These are phyloP conservation scores for Musa itinerans DNA, from an alignment of 176 grass and related monocot species.

Conservation along the genomic window DNA sequence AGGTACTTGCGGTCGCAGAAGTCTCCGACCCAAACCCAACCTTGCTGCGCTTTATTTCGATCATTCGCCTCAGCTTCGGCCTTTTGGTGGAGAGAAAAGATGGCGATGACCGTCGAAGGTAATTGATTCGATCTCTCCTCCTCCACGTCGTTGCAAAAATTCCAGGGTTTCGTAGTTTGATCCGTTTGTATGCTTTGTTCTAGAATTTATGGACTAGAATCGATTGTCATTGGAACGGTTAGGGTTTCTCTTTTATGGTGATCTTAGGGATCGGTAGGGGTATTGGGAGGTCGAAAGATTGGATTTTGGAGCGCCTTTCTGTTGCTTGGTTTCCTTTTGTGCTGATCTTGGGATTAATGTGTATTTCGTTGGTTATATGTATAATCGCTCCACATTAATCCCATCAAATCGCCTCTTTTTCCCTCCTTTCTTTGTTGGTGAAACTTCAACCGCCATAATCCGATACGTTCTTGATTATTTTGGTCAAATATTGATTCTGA, in stretches of 20 bases:
- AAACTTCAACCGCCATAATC: not conserved
- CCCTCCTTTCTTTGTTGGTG: not conserved
- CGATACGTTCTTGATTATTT: not conserved
- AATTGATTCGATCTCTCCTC: not conserved
- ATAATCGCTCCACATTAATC: not conserved
- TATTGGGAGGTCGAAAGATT: not conserved
- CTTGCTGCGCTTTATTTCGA: not conserved
- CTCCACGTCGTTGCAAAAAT: not conserved
- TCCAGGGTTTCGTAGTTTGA: not conserved
- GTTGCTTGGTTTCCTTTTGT: not conserved
- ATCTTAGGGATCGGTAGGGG: not conserved
- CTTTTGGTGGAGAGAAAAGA: conserved; percentile 6
- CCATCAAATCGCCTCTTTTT: not conserved
- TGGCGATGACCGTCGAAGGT: conserved; percentile 84
- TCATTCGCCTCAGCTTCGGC: not conserved
- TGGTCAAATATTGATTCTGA: not conserved
- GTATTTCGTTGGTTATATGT: no score
- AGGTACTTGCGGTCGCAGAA: not conserved
- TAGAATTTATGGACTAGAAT: not conserved
- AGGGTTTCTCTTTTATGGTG: not conserved
- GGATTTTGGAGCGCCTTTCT: not conserved
- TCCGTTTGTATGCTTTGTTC: not conserved
- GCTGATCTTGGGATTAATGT: no score
- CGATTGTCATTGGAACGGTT: not conserved
- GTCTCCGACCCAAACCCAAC: not conserved